Percentiles rank a stretch among this genome's conserved stretches.
Evolutionary conservation across 2,329 filamentous ascomycete species (phyloP).

Genomic region (Colletotrichum shisoi): DNA sequence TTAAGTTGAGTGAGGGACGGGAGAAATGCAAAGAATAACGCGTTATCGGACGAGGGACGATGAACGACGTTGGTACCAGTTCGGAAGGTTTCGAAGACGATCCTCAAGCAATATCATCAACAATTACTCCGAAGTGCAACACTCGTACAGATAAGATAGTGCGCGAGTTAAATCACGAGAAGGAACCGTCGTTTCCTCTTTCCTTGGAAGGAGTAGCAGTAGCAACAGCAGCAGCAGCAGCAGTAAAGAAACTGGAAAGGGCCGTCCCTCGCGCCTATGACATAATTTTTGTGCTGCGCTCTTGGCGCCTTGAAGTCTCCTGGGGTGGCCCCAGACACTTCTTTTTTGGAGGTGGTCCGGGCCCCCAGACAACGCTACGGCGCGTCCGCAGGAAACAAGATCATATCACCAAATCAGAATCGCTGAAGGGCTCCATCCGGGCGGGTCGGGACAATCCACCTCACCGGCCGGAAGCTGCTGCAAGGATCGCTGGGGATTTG

Average conservation of each 20-base stretch:
- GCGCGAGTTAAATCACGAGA: not conserved
- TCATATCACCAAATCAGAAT: not conserved
- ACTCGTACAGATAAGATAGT: no score
- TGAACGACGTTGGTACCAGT: conserved; percentile 5
- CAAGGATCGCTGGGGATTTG: conserved; percentile 36
- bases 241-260: not conserved
- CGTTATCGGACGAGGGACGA: conserved; percentile 26
- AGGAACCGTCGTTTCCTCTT: not conserved
- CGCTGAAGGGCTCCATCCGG: not conserved
- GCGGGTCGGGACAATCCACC: conserved; percentile 15
- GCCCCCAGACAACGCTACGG: conserved; percentile 12
- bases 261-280: conserved; percentile 30
- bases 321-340: conserved; percentile 7
- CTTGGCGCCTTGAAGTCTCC: not conserved
- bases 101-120: conserved; percentile 17
- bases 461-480: conserved; percentile 36
- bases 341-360: conserved; percentile 20
- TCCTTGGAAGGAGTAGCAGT: conserved; percentile 4
- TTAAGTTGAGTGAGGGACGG: conserved; percentile 25
- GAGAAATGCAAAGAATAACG: conserved; percentile 18
- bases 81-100: conserved; percentile 23
- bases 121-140: not conserved
- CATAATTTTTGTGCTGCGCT: conserved; percentile 30
- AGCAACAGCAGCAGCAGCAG: conserved; percentile 1
- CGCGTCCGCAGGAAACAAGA: conserved; percentile 23